Base-by-base conservation (phyloP, 805 yeast species). In the Teunomyces tritomae region DNA sequence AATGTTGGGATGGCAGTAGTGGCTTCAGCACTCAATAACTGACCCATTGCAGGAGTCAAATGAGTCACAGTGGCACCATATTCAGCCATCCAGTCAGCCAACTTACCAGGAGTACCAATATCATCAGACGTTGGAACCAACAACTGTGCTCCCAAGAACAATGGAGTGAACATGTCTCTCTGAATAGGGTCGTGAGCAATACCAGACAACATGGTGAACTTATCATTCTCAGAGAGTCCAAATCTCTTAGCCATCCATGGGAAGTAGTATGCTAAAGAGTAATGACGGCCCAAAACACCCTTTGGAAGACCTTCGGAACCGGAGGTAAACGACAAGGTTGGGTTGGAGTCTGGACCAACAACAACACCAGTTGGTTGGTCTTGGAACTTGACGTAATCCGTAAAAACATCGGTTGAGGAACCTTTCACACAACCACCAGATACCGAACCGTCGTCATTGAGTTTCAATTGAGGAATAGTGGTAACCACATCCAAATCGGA, bases 21-120 rank as follows among this genome's bases (percentile, higher is more conserved):
- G 14, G 99, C 99, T 72, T 94, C 97, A 4, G 98, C 97, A 51
- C 96, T 86, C 58, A 94, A 76, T 49, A 94, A 74, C 70, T 94
- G 99, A 52, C 99, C 99, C 99, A 95, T 94, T 5, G 99, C 99
- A 4, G 99, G 99, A 0, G 99, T 94, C 70, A 94, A 79, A 68
- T 94, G 99, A 1, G 99, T 94, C 1, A 94, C 97, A 1, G 97
- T 85, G 26, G 97, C 97, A 11, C 87, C 88, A 58, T 90, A 82
- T 48, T 78, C 83, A 29, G 85, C 81, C 96, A 94, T 91, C 99
- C 99, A 94, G 59, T 89, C 94, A 5, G 99, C 99, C 47, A 94
- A 77, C 61, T 87, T 84, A 28, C 99, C 99, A 5, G 99, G 99
- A 3, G 99, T 94, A 42, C 99, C 99, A 59, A 94, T 94, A 66